Percentiles rank a stretch among this genome's conserved stretches.
These are phyloP conservation scores for Rhododendron henanense DNA, from an alignment of 148 eudicot species.

Conservation along the genomic window DNA sequence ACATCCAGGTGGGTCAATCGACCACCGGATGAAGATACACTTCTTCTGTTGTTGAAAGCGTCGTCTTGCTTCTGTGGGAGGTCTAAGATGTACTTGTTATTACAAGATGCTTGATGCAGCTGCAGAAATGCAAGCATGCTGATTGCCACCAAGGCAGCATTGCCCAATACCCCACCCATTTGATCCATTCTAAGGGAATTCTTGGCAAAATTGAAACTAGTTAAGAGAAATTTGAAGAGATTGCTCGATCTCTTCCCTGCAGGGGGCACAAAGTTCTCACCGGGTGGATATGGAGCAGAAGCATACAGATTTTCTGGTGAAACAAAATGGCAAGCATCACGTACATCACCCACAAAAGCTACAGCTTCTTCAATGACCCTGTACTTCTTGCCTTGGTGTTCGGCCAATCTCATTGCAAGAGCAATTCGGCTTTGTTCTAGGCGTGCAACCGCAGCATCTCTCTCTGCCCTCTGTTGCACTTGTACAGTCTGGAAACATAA, in stretches of 20 bases:
- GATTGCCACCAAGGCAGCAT: constrained; percentile 79
- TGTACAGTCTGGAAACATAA: constrained; percentile 54
- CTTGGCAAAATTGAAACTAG: constrained; percentile 45
- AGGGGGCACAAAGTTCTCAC: constrained; percentile 22
- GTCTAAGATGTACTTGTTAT: constrained; percentile 26
- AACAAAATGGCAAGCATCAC: constrained; percentile 44
- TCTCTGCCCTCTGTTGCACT: constrained; percentile 83
- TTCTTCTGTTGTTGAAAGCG: constrained; percentile 18
- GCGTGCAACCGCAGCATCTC: constrained; percentile 88
- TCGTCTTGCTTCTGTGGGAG: constrained; percentile 33
- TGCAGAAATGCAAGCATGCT: constrained; percentile 86
- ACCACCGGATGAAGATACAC: constrained; percentile 25
- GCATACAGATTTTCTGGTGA: constrained; percentile 40
- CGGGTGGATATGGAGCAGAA: constrained; percentile 38
- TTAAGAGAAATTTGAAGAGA: constrained; percentile 41
- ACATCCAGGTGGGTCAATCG: constrained; percentile 49
- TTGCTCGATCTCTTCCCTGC: constrained; percentile 38
- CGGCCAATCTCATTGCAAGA: constrained; percentile 78
- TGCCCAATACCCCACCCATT: constrained; percentile 66
- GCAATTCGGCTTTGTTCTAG: constrained; percentile 83
- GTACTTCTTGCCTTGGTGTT: constrained; percentile 83
- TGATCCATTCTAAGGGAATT: constrained; percentile 56
- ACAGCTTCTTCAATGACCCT: constrained; percentile 87
- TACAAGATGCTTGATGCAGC: constrained; percentile 50
- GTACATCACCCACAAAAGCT: constrained; percentile 78